A percentile compares a stretch with the other conserved stretches of the same genome.
These are phyloP conservation scores for Immersiella caudata DNA, from an alignment of 495 filamentous ascomycete species.

Conservation along the genomic window DNA sequence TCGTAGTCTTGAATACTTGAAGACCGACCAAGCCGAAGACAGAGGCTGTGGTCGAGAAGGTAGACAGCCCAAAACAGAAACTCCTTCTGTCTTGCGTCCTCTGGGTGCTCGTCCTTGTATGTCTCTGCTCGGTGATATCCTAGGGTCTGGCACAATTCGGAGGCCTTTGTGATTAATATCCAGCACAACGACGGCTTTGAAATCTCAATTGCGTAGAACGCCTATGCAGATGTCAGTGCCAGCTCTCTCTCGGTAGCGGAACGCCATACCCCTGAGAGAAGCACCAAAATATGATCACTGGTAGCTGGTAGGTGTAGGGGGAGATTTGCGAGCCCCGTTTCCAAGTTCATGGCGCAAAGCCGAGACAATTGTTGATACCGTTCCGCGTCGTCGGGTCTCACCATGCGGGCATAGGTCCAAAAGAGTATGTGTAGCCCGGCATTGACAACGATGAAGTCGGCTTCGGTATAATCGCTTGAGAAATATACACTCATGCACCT, in stretches of 20 bases:
- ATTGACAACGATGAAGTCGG: slow-evolving; percentile 58
- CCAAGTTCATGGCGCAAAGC: slow-evolving; percentile 58
- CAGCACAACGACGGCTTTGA: slow-evolving; percentile 65
- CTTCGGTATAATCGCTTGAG: slow-evolving; percentile 53
- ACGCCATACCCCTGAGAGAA: slow-evolving; percentile 54
- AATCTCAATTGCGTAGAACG: slow-evolving; percentile 60
- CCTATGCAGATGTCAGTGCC: slow-evolving; percentile 18
- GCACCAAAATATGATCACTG: slow-evolving; percentile 58
- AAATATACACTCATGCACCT: slow-evolving; percentile 61
- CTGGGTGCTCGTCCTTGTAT: slow-evolving; percentile 48
- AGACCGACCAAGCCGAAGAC: slow-evolving; percentile 62
- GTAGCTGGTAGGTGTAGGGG: slow-evolving; percentile 59
- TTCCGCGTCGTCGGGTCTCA: slow-evolving; percentile 22
- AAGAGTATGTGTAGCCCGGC: slow-evolving; percentile 59
- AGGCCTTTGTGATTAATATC: slow-evolving; percentile 58
- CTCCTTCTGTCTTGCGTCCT: slow-evolving; percentile 30
- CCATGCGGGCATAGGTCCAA: slow-evolving; percentile 42
- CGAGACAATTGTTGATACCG: slow-evolving; percentile 40
- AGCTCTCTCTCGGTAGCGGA: background rate
- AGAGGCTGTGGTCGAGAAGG: slow-evolving; percentile 58
- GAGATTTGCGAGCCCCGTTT: slow-evolving; percentile 57
- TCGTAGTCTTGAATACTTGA: slow-evolving; percentile 65
- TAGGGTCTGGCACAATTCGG: slow-evolving; percentile 61
- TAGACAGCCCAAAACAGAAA: slow-evolving; percentile 66
- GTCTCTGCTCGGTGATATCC: slow-evolving; percentile 62